Evolutionary conservation across 1,284 basidiomycete species (phyloP), one percentile per base, ranked within the genome.

Genomic region (Veloporphyrellus conicus): DNA sequence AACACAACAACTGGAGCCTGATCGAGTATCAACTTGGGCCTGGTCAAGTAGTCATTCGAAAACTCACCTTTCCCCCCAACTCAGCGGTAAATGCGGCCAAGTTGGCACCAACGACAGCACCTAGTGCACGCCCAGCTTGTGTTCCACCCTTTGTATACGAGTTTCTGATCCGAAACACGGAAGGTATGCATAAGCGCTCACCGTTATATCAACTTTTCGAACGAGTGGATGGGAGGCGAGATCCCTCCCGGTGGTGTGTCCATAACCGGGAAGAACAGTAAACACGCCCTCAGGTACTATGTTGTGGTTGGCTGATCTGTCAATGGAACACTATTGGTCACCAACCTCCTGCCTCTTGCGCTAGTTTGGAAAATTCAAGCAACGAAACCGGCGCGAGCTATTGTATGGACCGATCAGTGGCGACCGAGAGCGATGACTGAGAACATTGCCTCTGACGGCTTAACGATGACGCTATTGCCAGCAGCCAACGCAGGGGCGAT

Each of bases 401-500:
- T 20, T 23, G 34, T 47, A 53, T 22, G 20, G 18, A 34, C 43
- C 14, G 8, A 16, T 42, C 7, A 49, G 37, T 20, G 35, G 41
- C 15, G 42, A 29, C 15, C 41, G 19, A 23, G 41, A 35, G 20
- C 15, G 19, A 36, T 47, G 31, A 8, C 15, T 25, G 43, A 38
- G 28, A 23, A 20, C 23, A 18, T 29, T 54, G 81, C 84, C 69
- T 89, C 87, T 27, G 85, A 87, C 3, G 90, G 89, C 58, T 92
- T 92, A 23, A 92, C 82, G 42, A 92, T 75, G 41, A 90, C 79
- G 43, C 82, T 83, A 60, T 92, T 92, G 3, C 90, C 89, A 3
- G 89, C 87, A 25, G 90, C 90, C 14, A 92, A 70, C 1, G 89
- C 90, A 6, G 88, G 87, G 0, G 85, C 87, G 50, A 92, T 82